Evolutionary conservation across 164 flowering plant genomes (phyloP), one percentile per base, ranked within the genome.

Genomic region (Aristolochia contorta): DNA sequence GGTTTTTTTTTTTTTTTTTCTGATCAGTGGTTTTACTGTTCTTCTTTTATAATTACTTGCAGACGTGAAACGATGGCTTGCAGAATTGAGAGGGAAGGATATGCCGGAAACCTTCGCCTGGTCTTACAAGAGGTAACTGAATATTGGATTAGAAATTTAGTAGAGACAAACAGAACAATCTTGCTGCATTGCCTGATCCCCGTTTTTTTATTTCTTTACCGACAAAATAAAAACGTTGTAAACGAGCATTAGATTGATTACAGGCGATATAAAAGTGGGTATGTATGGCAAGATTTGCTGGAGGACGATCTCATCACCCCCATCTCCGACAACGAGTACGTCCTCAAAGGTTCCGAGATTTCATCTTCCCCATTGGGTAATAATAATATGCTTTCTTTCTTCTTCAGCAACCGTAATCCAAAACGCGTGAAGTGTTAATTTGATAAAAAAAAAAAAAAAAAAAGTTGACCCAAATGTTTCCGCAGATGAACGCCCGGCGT

Each of bases 11-110:
- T 0, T 37, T 37, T 37, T 37, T 37, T 8, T 37, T 10, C 1
- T 37, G 30, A 27, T 27, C 30, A n/a, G n/a, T n/a, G n/a, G n/a
- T n/a, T n/a, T n/a, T n/a, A n/a, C n/a, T n/a, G n/a, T n/a, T n/a
- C n/a, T n/a, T n/a, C n/a, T n/a, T n/a, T n/a, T n/a, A n/a, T n/a
- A n/a, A n/a, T n/a, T n/a, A n/a, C n/a, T n/a, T 24, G 37, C 33
- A 84, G 97, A 90, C 74, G 76, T 90, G 12, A 90, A 87, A 82
- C 77, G 85, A 67, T 90, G 97, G 94, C 68, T 90, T 14, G 78
- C 80, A 23, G 88, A 82, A 19, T 57, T 87, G 76, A 68, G 94
- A 59, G 97, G 97, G 24, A 85, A 78, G 62, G 82, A 81, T 27
- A 79, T 90, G 86, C 76, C 94, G 0, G 83, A 87, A 47, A 76